Evolutionary conservation across 75 land plant genomes (phyloP).

Genomic region (Gnetum montanum): DNA sequence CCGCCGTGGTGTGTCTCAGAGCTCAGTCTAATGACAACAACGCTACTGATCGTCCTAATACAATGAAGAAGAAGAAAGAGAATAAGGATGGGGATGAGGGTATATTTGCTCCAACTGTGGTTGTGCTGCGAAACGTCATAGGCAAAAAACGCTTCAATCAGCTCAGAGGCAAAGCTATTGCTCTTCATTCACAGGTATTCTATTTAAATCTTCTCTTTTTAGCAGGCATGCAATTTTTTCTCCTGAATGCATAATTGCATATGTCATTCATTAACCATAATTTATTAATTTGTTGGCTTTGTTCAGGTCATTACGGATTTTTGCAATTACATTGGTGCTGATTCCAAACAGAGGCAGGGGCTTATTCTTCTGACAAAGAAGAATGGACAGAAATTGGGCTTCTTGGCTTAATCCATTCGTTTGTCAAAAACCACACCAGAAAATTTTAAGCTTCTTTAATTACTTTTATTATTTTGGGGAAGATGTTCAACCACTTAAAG

Average conservation of each 20-base stretch:
- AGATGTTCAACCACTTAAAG: neutral
- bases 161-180: slow-evolving; percentile 86
- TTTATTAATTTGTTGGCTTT: no score
- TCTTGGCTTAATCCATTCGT: slow-evolving; percentile 66
- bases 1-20: no score
- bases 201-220: no score
- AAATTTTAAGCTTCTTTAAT: no score
- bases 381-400: slow-evolving; percentile 84
- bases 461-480: no score
- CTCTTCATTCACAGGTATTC: slow-evolving; percentile 87
- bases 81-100: slow-evolving; percentile 91
- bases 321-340: slow-evolving; percentile 88
- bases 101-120: slow-evolving; percentile 76
- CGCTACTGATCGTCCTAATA: no score
- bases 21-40: no score
- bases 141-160: slow-evolving; percentile 88
- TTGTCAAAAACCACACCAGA: no score
- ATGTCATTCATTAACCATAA: no score
- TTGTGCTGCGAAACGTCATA: slow-evolving; percentile 44
- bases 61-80: slow-evolving; percentile 61
- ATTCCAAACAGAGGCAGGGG: slow-evolving; percentile 82
- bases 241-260: no score
- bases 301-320: slow-evolving; percentile 92
- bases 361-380: slow-evolving; percentile 85
- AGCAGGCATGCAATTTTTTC: no score